Conservation (phyloP, 495 filamentous ascomycete genomes). For the Wilcoxina mikolae region DNA sequence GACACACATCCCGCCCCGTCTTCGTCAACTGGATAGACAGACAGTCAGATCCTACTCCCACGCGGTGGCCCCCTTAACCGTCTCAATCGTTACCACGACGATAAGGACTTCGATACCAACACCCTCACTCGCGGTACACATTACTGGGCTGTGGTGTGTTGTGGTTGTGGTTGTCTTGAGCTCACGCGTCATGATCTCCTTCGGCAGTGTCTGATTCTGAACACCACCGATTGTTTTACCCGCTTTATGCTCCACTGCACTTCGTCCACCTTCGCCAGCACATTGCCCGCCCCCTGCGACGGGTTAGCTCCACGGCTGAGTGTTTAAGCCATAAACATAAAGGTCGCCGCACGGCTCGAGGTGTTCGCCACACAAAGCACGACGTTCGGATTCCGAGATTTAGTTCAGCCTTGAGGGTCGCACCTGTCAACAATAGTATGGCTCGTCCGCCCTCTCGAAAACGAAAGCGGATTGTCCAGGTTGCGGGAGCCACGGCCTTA, state of each 20-base stretch:
- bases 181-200: slow-evolving; percentile 1
- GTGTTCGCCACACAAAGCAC: neutral
- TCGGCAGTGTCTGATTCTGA: neutral
- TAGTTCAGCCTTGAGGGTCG: neutral
- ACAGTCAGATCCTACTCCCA: too few relatives aligned
- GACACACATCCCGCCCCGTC: too few relatives aligned
- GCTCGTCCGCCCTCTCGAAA: neutral
- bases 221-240: neutral
- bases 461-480: neutral
- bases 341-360: neutral
- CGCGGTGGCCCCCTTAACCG: too few relatives aligned
- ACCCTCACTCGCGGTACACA: neutral
- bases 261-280: neutral
- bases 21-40: too few relatives aligned
- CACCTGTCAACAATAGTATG: neutral
- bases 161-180: neutral
- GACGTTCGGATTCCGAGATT: neutral
- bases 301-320: neutral
- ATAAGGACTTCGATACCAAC: too few relatives aligned
- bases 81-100: too few relatives aligned
- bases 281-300: neutral
- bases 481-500: neutral
- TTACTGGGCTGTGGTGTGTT: too few relatives aligned
- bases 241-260: neutral
- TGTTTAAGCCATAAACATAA: neutral